Conservation (phyloP, 140 eudicot genomes). For the Anethum foeniculum region DNA sequence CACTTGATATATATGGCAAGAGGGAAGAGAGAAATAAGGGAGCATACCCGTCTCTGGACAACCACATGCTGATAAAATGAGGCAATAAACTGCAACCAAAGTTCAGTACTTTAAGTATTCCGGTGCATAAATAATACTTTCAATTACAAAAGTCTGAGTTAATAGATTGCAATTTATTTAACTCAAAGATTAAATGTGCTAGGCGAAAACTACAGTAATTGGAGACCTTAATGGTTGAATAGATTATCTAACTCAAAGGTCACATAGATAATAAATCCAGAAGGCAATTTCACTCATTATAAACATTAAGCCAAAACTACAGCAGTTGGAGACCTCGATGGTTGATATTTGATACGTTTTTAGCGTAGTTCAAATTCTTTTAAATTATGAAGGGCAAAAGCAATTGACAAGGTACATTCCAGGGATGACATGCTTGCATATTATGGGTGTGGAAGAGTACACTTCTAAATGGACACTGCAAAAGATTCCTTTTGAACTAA, state of each 20-base stretch:
- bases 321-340: not conserved
- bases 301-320: not conserved
- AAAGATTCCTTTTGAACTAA: not conserved
- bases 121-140: not conserved
- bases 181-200: not conserved
- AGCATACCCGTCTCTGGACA: constrained; percentile 81
- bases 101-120: not conserved
- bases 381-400: not conserved
- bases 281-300: not conserved
- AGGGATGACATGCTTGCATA: not conserved
- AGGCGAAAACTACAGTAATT: not conserved
- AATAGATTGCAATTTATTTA: not conserved
- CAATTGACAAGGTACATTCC: not conserved
- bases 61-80: constrained; percentile 94
- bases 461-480: not conserved
- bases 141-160: not conserved
- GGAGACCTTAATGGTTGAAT: not conserved
- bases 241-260: not conserved
- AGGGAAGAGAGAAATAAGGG: not conserved
- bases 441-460: not conserved
- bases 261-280: not conserved
- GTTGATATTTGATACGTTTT: not conserved
- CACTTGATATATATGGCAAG: not conserved
- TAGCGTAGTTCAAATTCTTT: not conserved
- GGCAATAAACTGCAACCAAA: constrained; percentile 75